Evolutionary conservation across 768 basidiomycete species (phyloP), one percentile per base, ranked within the genome.

Genomic region (Boletus subparvulus): DNA sequence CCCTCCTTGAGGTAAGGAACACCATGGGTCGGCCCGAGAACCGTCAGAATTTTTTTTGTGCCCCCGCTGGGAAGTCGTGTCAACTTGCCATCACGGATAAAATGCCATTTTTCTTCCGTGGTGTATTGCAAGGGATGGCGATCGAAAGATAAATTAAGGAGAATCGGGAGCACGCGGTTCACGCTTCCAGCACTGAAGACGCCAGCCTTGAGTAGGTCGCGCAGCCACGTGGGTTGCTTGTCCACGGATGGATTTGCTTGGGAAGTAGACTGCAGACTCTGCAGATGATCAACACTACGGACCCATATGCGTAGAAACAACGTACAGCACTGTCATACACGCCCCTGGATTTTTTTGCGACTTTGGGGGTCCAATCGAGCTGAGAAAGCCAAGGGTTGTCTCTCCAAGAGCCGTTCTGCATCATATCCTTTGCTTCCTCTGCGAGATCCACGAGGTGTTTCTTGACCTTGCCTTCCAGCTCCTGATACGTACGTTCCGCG

Each of bases 351-450:
- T 85, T 84, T 37, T 83, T 80, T 0, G 84, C 85, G 7, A 80
- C 77, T 71, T 98, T 98, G 1, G 92, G 92, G 1, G 91, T 87
- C 97, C 97, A 98, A 69, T 99, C 95, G 55, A 98, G 77, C 70
- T 99, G 97, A 47, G 78, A 81, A 14, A 95, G 72, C 93, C 94
- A 97, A 8, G 85, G 84, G 70, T 93, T 89, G 3, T 80, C 77
- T 68, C 78, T 82, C 88, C 86, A 93, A 47, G 68, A 71, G 32
- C 74, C 82, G 47, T 73, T 70, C 12, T 75, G 72, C 75, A 82
- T 77, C 72, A 87, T 60, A 9, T 50, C 63, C 62, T 78, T 79
- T 8, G 81, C 78, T 45, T 84, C 74, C 54, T 80, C 80, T 0
- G 94, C 94, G 39, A 91, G 77, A 47, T 85, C 79, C 5, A 86